Conservation (phyloP, 1,139 yeast genomes). For the Pneumocystis jirovecii region DNA sequence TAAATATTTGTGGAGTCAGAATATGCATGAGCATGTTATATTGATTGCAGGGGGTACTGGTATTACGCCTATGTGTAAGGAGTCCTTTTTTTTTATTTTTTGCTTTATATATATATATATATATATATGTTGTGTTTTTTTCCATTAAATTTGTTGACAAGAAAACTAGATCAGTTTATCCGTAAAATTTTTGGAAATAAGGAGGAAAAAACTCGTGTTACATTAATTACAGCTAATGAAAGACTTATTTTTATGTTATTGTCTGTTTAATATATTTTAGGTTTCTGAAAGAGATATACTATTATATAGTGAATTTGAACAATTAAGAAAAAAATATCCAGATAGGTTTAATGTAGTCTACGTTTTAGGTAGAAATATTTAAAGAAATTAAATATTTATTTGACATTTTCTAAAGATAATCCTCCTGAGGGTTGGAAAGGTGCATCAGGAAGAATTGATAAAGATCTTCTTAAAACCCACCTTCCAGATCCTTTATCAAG, state of each 20-base stretch:
- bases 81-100: slow-evolving; percentile 4
- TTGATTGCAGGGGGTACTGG: slow-evolving; percentile 95
- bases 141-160: neutral
- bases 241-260: neutral
- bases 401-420: slow-evolving; percentile 35
- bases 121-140: neutral
- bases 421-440: slow-evolving; percentile 39
- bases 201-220: slow-evolving; percentile 69
- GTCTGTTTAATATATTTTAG: neutral
- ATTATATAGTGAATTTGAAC: slow-evolving; percentile 61
- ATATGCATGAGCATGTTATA: slow-evolving; percentile 63
- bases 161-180: slow-evolving; percentile 50
- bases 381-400: slow-evolving; percentile 36
- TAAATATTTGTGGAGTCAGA: slow-evolving; percentile 86
- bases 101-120: too few relatives aligned
- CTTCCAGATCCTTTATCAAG: slow-evolving; percentile 43
- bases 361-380: slow-evolving; percentile 25
- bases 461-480: slow-evolving; percentile 44
- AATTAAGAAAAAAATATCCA: slow-evolving; percentile 46
- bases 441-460: slow-evolving; percentile 52
- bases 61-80: slow-evolving; percentile 56
- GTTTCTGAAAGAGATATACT: slow-evolving; percentile 63
- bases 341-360: slow-evolving; percentile 43
- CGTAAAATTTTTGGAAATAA: slow-evolving; percentile 59
- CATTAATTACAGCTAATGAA: slow-evolving; percentile 58